Conservation (phyloP, 345 rosid species). For the Eucalyptus victrix region DNA sequence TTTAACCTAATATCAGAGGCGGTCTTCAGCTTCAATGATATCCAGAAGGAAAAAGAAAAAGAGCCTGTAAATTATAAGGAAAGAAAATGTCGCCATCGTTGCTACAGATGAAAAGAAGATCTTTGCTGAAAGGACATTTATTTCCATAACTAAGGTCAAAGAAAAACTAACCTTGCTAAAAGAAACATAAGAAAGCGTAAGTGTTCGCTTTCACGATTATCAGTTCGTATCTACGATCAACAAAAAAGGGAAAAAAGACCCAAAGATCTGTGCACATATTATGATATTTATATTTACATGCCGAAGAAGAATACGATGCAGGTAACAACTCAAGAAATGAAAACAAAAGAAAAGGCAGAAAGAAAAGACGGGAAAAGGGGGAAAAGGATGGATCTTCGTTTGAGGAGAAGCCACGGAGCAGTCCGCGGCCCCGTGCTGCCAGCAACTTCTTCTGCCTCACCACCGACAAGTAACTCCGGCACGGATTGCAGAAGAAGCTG, state of each 20-base stretch:
- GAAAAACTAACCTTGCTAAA: not conserved
- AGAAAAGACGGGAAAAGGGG: not conserved
- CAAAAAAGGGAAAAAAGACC: not conserved
- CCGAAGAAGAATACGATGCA: no score
- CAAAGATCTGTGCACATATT: not conserved
- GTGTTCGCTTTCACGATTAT: no score
- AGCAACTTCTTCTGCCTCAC: not conserved
- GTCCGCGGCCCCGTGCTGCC: not conserved
- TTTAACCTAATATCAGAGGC: not conserved
- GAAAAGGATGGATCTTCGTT: not conserved
- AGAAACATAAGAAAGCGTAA: no score
- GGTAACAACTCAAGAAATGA: not conserved
- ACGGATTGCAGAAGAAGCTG: not conserved
- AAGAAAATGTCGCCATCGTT: not conserved
- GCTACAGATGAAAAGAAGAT: not conserved
- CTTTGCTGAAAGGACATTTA: not conserved
- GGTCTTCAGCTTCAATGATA: not conserved
- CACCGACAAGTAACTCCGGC: not conserved
- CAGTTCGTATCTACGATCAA: no score
- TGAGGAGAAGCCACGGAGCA: not conserved
- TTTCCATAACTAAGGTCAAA: not conserved
- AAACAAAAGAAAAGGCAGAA: not conserved
- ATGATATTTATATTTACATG: no score
- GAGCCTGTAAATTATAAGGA: not conserved
- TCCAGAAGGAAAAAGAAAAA: not conserved